Percentiles rank a stretch among this genome's conserved stretches.
phyloP scores from a whole-genome alignment of 2,329 filamentous ascomycete species.

The Alternaria hordeiaustralica region DNA sequence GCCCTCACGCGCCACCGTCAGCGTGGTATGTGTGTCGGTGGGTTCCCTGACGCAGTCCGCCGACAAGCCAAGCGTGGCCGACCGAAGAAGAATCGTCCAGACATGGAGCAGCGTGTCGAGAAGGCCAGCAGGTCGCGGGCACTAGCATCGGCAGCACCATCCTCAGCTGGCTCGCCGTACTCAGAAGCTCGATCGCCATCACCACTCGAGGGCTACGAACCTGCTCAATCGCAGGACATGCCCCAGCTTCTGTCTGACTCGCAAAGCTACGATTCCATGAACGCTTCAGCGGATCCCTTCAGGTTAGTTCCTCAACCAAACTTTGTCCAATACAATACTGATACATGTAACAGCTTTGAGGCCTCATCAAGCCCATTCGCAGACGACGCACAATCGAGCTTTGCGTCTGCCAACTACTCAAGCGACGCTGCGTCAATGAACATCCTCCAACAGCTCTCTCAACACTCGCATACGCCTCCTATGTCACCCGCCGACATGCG shows the following conservation, averaged over 20 bases:
- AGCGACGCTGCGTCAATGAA: constrained; percentile 42
- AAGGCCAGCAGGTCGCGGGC: constrained; percentile 61
- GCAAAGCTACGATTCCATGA: constrained; percentile 38
- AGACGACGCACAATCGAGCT: constrained; percentile 35
- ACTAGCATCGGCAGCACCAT: constrained; percentile 42
- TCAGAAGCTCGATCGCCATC: constrained; percentile 41
- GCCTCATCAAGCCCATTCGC: constrained; percentile 38
- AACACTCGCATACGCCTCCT: constrained; percentile 45
- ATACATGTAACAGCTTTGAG: constrained; percentile 36
- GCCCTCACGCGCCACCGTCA: constrained; percentile 93
- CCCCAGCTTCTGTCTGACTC: constrained; percentile 29
- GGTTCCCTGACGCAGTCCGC: constrained; percentile 80
- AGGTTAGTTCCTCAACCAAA: constrained; percentile 16
- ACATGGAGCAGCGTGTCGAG: constrained; percentile 63
- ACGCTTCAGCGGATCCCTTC: constrained; percentile 41
- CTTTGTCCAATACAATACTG: constrained; percentile 12
- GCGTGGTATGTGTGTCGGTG: constrained; percentile 94
- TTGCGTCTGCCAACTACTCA: constrained; percentile 37
- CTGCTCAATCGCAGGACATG: constrained; percentile 27
- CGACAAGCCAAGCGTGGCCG: constrained; percentile 71
- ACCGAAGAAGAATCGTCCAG: constrained; percentile 67
- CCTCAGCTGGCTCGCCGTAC: constrained; percentile 42
- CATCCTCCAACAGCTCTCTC: constrained; percentile 45
- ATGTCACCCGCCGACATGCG: constrained; percentile 45
- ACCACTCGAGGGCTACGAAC: constrained; percentile 33